Evolutionary conservation across 2,329 filamentous ascomycete species (phyloP).

Genomic region (Rugonectria rugulosa): DNA sequence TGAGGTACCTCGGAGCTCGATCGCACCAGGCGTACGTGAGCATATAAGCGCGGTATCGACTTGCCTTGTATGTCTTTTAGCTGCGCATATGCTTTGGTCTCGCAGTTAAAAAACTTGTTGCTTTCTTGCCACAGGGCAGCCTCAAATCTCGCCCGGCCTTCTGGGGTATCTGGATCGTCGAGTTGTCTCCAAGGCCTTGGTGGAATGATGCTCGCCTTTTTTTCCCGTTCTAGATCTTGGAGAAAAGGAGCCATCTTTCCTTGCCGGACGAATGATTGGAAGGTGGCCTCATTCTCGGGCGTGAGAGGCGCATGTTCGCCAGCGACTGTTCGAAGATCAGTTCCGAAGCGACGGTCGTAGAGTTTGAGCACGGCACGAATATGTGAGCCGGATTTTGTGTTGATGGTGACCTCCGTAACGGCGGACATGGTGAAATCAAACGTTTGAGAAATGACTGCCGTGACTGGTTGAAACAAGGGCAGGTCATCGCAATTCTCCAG

Average conservation of each 20-base stretch:
- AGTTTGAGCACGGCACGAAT: constrained; percentile 21
- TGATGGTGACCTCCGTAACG: not conserved
- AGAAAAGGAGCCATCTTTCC: not conserved
- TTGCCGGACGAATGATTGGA: not conserved
- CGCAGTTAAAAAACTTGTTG: not conserved
- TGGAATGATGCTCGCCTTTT: not conserved
- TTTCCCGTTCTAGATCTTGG: not conserved
- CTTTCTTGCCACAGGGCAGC: not conserved
- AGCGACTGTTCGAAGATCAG: not conserved
- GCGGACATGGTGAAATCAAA: constrained; percentile 3
- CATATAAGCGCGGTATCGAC: constrained; percentile 3
- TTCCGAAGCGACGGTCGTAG: constrained; percentile 15
- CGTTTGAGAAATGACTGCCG: not conserved
- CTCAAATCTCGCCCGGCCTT: constrained; percentile 6
- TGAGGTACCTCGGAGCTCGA: not conserved
- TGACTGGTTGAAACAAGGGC: not conserved
- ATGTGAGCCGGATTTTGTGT: not conserved
- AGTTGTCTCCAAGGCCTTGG: not conserved
- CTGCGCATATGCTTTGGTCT: constrained; percentile 1
- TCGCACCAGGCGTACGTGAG: constrained; percentile 8
- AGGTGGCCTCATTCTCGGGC: not conserved
- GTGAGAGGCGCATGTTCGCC: not conserved
- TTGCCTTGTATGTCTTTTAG: constrained; percentile 3
- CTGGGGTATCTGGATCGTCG: not conserved
- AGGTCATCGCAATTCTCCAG: not conserved